Evolutionary conservation across 176 grass and related monocot genomes (phyloP).

Genomic region (Cenchrus purpureus): DNA sequence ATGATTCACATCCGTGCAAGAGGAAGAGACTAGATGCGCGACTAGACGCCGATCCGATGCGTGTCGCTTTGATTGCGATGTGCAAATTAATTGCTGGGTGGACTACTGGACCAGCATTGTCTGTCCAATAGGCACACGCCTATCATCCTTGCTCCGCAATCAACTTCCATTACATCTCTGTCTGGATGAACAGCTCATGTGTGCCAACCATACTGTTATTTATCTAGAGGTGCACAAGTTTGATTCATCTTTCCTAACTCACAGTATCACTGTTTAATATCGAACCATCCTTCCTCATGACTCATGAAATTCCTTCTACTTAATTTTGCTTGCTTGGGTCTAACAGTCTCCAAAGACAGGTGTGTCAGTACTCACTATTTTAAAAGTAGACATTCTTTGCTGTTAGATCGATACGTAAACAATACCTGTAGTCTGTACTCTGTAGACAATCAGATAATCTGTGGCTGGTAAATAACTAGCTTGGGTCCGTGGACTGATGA

Average conservation of each 20-base stretch:
- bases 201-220: background rate
- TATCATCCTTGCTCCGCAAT: background rate
- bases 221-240: background rate
- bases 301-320: background rate
- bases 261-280: background rate
- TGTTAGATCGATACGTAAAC: background rate
- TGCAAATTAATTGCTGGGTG: background rate
- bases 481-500: background rate
- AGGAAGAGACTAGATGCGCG: background rate
- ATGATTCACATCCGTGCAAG: background rate
- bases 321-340: background rate
- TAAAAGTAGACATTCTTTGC: background rate
- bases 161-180: slow-evolving; percentile 8
- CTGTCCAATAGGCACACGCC: background rate
- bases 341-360: background rate
- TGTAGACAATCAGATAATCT: background rate
- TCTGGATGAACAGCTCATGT: slow-evolving; percentile 4
- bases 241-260: background rate
- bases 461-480: background rate
- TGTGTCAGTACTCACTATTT: background rate
- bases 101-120: background rate
- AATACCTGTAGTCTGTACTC: background rate
- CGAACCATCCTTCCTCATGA: background rate
- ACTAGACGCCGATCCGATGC: background rate
- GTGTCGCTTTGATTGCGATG: background rate